Conservation (phyloP, 257 asterid species). For the Salvia miltiorrhiza region DNA sequence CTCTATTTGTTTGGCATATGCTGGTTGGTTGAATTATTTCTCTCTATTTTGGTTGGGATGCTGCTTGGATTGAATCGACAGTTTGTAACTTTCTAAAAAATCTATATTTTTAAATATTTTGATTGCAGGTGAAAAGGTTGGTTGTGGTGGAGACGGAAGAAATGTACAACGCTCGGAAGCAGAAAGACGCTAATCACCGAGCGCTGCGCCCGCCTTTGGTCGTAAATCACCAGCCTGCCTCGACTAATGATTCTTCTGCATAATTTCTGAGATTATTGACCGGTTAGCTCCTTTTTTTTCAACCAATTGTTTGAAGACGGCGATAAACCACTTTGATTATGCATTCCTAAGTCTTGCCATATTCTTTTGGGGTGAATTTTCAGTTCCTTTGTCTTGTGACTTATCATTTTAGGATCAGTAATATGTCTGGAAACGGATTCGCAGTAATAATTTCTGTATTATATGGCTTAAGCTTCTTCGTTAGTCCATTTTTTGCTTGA, state of each 20-base stretch:
- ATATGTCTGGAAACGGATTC: not conserved
- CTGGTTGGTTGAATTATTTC: not conserved
- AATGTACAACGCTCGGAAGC: constrained; percentile 73
- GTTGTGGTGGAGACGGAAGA: constrained; percentile 74
- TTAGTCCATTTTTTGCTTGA: not conserved
- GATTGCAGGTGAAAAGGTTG: constrained; percentile 61
- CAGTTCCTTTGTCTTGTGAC: not conserved
- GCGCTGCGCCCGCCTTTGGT: constrained; percentile 76
- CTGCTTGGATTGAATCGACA: not conserved
- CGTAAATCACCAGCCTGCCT: constrained; percentile 40
- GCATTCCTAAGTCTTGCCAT: not conserved
- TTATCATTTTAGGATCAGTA: not conserved
- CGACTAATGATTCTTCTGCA: constrained; percentile 29
- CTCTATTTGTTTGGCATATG: not conserved
- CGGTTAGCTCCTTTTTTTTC: constrained; percentile 16
- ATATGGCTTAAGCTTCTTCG: not conserved
- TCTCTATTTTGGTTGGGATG: not conserved
- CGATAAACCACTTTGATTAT: not conserved
- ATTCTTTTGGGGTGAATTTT: not conserved
- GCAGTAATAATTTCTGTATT: not conserved
- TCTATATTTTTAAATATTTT: too few species aligned
- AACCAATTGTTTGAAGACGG: not conserved
- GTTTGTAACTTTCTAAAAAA: not conserved
- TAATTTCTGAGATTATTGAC: constrained; percentile 17
- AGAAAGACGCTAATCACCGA: constrained; percentile 46